Conservation (phyloP, 1,139 yeast genomes). For the Candida anutae region DNA sequence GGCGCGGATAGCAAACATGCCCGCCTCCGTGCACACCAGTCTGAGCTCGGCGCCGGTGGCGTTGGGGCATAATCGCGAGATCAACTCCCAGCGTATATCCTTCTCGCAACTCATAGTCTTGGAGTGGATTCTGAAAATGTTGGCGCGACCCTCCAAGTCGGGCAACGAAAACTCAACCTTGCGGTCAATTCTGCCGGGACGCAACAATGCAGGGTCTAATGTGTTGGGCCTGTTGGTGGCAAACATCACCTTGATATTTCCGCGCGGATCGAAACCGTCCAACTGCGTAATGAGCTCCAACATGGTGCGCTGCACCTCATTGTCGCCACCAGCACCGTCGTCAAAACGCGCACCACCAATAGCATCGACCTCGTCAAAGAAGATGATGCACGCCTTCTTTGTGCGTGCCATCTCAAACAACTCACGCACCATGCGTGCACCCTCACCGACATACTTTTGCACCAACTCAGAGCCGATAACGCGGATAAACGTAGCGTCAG, state of each 20-base stretch:
- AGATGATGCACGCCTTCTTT: constrained; percentile 92
- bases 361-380: constrained; percentile 96
- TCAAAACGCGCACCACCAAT: constrained; percentile 98
- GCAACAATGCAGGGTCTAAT: constrained; percentile 90
- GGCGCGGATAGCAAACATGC: constrained; percentile 98
- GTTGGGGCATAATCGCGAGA: constrained; percentile 94
- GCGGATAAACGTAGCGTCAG: constrained; percentile 96
- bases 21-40: constrained; percentile 27
- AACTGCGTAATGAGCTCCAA: constrained; percentile 93
- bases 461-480: constrained; percentile 97
- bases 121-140: constrained; percentile 92
- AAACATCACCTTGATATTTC: constrained; percentile 97
- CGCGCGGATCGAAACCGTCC: constrained; percentile 98
- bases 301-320: constrained; percentile 98
- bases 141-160: constrained; percentile 95
- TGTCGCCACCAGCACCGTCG: constrained; percentile 99
- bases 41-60: constrained; percentile 95
- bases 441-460: constrained; percentile 97
- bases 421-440: constrained; percentile 98
- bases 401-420: constrained; percentile 98
- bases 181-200: constrained; percentile 98
- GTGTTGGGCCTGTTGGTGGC: constrained; percentile 98
- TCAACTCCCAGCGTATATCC: constrained; percentile 96
- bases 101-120: constrained; percentile 96
- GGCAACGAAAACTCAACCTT: constrained; percentile 96